A percentile compares a stretch with the other conserved stretches of the same genome.
Evolutionary conservation across 306 rosid genomes (phyloP).

Genomic region (Ochetophila trinervis): DNA sequence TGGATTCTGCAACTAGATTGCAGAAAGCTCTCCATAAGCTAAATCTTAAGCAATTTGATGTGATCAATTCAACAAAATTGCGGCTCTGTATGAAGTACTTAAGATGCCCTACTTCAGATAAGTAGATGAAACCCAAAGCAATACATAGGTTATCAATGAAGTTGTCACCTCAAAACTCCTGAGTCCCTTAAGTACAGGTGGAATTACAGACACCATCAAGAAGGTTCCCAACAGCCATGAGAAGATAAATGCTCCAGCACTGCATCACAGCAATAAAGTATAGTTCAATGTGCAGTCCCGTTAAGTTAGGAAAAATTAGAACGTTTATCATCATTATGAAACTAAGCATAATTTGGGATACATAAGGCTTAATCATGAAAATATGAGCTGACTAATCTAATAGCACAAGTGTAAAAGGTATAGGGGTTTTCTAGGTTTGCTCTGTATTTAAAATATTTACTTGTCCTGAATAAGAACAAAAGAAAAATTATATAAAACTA

Average conservation of each 20-base stretch:
- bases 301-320: not conserved
- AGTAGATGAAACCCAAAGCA: conserved; percentile 87
- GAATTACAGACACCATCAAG: conserved; percentile 95
- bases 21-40: not conserved
- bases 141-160: conserved; percentile 67
- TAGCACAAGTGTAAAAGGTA: not conserved
- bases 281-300: conserved; percentile 8
- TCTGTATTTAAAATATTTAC: not conserved
- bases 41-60: conserved; percentile 20
- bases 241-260: conserved; percentile 71
- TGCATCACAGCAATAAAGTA: conserved; percentile 43
- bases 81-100: conserved; percentile 13
- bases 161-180: conserved; percentile 86
- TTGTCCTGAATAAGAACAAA: conserved; percentile 8
- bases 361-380: not conserved
- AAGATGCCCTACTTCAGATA: conserved; percentile 55
- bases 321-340: not conserved
- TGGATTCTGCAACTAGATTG: conserved; percentile 5
- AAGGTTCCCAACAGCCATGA: conserved; percentile 97
- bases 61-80: conserved; percentile 40
- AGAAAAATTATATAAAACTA: conserved; percentile 8
- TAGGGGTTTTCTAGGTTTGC: no score
- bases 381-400: not conserved
- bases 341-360: not conserved
- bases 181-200: conserved; percentile 74